These are phyloP conservation scores for Metschnikowia lochheadii DNA, from an alignment of 805 yeast species.

Conservation along the genomic window DNA sequence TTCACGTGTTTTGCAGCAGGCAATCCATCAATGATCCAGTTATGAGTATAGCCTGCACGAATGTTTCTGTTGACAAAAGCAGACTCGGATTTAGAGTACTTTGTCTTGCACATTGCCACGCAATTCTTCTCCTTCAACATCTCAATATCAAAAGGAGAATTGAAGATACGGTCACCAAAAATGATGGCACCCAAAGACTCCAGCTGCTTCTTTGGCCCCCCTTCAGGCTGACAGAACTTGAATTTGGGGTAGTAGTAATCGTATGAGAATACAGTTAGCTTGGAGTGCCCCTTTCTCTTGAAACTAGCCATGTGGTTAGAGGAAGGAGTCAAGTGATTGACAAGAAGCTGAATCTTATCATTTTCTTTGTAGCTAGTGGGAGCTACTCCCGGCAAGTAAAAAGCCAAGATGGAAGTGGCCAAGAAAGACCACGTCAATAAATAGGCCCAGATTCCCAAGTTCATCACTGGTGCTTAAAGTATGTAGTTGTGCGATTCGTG, in stretches of 20 bases:
- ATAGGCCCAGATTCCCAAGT: slow-evolving; percentile 15
- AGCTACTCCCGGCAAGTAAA: slow-evolving; percentile 94
- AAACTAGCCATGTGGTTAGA: slow-evolving; percentile 33
- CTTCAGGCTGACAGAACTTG: slow-evolving; percentile 76
- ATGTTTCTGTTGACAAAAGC: slow-evolving; percentile 75
- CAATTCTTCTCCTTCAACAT: slow-evolving; percentile 76
- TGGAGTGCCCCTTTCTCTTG: slow-evolving; percentile 32
- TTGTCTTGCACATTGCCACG: slow-evolving; percentile 55
- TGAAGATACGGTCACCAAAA: slow-evolving; percentile 93
- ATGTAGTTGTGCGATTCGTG: background rate
- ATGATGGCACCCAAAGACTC: slow-evolving; percentile 90
- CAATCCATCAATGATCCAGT: slow-evolving; percentile 92
- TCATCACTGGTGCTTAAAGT: slow-evolving; percentile 3
- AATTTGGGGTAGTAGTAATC: slow-evolving; percentile 82
- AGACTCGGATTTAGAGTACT: slow-evolving; percentile 64
- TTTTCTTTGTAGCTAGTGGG: slow-evolving; percentile 81
- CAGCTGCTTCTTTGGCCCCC: slow-evolving; percentile 65
- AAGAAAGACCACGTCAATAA: slow-evolving; percentile 16
- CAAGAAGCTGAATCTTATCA: slow-evolving; percentile 72
- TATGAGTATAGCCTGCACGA: slow-evolving; percentile 77
- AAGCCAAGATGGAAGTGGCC: slow-evolving; percentile 41
- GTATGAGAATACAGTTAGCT: slow-evolving; percentile 64
- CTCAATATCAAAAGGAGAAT: slow-evolving; percentile 79
- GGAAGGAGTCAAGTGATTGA: slow-evolving; percentile 87
- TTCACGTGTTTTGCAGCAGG: slow-evolving; percentile 73